Conservation (phyloP, 2,329 filamentous ascomycete genomes). For the Ceratocystis smalleyi region DNA sequence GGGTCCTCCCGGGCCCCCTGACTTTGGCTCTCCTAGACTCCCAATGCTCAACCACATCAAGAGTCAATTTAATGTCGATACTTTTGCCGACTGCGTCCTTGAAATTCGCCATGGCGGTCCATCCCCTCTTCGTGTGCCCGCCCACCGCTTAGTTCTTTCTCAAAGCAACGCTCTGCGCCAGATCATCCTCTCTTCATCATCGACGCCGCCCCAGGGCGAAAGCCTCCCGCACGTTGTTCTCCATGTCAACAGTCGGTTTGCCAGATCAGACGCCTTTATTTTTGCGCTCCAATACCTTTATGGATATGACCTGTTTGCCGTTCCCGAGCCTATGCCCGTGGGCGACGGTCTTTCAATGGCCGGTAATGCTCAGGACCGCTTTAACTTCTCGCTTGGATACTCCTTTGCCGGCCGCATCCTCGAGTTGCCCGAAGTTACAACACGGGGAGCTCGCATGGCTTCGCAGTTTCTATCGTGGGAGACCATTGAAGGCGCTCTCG, state of each 20-base stretch:
- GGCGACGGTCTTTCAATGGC: conserved; percentile 25
- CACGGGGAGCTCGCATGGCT: conserved; percentile 45
- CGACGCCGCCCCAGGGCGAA: conserved; percentile 20
- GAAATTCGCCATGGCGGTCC: conserved; percentile 29
- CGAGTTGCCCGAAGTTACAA: conserved; percentile 37
- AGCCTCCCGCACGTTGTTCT: conserved; percentile 28
- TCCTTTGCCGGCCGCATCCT: conserved; percentile 47
- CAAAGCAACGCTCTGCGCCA: conserved; percentile 30
- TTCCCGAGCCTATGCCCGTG: conserved; percentile 22
- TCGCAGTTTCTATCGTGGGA: conserved; percentile 44
- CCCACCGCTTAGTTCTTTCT: conserved; percentile 40
- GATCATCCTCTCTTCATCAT: conserved; percentile 22
- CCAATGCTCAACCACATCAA: conserved; percentile 25
- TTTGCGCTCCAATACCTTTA: conserved; percentile 43
- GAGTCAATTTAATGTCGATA: conserved; percentile 25
- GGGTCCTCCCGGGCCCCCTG: conserved; percentile 26
- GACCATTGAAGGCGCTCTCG: conserved; percentile 44
- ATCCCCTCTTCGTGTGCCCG: conserved; percentile 30
- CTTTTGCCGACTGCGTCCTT: conserved; percentile 29
- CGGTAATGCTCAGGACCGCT: conserved; percentile 29
- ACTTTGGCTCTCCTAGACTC: conserved; percentile 34
- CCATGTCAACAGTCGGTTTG: conserved; percentile 35
- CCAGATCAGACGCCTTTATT: conserved; percentile 41
- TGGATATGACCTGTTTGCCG: conserved; percentile 34
- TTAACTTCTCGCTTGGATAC: conserved; percentile 46